Evolutionary conservation across 2,329 filamentous ascomycete genomes (phyloP).

Genomic region (Lasiodiplodia theobromae): DNA sequence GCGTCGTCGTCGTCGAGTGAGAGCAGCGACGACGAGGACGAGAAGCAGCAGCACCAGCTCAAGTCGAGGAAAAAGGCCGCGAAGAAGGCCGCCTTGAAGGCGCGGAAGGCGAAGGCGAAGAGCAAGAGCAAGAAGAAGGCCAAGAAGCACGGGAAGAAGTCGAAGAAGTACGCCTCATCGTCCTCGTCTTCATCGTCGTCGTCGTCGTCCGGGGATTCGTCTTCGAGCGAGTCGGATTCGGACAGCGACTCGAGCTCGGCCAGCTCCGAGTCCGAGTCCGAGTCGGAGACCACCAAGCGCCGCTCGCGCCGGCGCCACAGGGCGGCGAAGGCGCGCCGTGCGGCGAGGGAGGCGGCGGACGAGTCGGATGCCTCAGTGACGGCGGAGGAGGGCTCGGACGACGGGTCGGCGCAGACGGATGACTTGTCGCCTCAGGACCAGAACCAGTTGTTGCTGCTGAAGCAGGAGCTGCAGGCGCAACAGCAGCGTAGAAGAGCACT

Average conservation of each 20-base stretch:
- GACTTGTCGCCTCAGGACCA: constrained; percentile 21
- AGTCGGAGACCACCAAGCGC: constrained; percentile 25
- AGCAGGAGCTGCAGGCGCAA: background rate
- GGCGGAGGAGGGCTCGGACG: background rate
- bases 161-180: constrained; percentile 38
- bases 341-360: constrained; percentile 15
- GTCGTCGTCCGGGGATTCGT: background rate
- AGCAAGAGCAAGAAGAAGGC: constrained; percentile 23
- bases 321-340: constrained; percentile 29
- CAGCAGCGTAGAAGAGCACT: constrained; percentile 8
- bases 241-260: constrained; percentile 37
- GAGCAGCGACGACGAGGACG: constrained; percentile 17
- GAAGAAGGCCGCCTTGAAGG: constrained; percentile 37
- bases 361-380: constrained; percentile 15
- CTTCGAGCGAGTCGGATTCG: constrained; percentile 37
- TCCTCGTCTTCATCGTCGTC: background rate
- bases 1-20: constrained; percentile 34
- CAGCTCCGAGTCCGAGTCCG: constrained; percentile 20
- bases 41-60: constrained; percentile 19
- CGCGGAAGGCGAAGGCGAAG: constrained; percentile 42
- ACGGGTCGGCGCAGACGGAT: background rate
- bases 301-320: constrained; percentile 29
- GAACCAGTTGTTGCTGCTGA: constrained; percentile 25
- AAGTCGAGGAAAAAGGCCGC: constrained; percentile 31
- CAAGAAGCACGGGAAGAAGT: constrained; percentile 37